A percentile compares a stretch with the other conserved stretches of the same genome.
These are phyloP conservation scores for Nicotiana undulata DNA, from an alignment of 257 asterid genomes.

Conservation along the genomic window DNA sequence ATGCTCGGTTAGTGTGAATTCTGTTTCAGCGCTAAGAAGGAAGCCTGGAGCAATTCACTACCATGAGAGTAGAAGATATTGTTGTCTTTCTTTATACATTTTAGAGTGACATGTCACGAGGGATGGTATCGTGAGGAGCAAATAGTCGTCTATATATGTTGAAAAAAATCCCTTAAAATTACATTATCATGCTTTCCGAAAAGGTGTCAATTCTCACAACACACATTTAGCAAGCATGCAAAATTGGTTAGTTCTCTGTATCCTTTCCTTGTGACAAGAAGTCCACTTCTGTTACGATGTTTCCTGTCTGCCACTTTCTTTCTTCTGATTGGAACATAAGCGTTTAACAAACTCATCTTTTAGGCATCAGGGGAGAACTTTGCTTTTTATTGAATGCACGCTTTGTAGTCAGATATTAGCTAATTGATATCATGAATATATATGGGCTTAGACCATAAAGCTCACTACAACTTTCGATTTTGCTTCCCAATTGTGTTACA, in stretches of 20 bases:
- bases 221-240: background rate
- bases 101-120: background rate
- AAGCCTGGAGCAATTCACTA: too few species aligned
- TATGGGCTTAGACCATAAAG: background rate
- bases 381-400: background rate
- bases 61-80: too few species aligned
- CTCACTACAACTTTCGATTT: conserved; percentile 14
- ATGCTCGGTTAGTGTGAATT: too few species aligned
- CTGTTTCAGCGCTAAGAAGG: too few species aligned
- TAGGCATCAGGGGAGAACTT: too few species aligned
- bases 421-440: background rate
- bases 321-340: background rate
- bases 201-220: background rate
- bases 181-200: background rate
- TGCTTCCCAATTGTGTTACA: conserved; percentile 44
- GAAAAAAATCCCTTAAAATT: background rate
- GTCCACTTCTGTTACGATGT: background rate
- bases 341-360: background rate
- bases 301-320: background rate
- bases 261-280: background rate
- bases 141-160: background rate
- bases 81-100: background rate
- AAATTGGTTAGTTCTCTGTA: background rate
- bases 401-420: background rate
- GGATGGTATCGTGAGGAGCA: background rate